A percentile compares a stretch with the other conserved stretches of the same genome.
These are phyloP conservation scores for Candida chilensis DNA, from an alignment of 805 yeast species.

Conservation along the genomic window DNA sequence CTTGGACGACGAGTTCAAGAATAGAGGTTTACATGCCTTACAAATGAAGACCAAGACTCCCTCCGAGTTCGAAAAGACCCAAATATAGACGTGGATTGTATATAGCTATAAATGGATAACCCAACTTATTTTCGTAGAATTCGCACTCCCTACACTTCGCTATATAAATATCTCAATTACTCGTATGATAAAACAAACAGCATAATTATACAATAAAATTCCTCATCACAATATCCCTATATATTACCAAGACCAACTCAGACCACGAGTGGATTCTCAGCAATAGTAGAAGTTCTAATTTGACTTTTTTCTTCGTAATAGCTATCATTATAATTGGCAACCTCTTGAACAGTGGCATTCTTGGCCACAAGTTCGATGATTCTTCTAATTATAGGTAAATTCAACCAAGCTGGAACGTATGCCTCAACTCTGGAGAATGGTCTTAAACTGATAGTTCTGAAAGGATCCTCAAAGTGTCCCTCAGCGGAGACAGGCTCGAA, in stretches of 20 bases:
- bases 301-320: conserved; percentile 1
- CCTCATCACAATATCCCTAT: no score
- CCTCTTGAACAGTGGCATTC: conserved; percentile 67
- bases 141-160: no score
- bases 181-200: no score
- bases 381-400: conserved; percentile 80
- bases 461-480: conserved; percentile 79
- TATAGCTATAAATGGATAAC: conserved; percentile 1
- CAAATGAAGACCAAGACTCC: conserved; percentile 79
- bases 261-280: no score
- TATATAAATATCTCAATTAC: no score
- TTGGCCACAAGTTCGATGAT: conserved; percentile 82
- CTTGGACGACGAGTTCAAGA: conserved; percentile 63
- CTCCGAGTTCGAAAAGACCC: conserved; percentile 31
- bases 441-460: conserved; percentile 62
- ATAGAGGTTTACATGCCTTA: conserved; percentile 76
- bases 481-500: conserved; percentile 62
- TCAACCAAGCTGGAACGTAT: conserved; percentile 91
- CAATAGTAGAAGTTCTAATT: no score
- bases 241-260: no score
- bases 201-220: no score
- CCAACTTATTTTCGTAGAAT: not conserved
- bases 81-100: conserved; percentile 1
- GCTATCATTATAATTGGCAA: conserved; percentile 6
- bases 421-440: conserved; percentile 80